Evolutionary conservation across 106 monocot species (phyloP).

Genomic region (Dendrobium officinale): DNA sequence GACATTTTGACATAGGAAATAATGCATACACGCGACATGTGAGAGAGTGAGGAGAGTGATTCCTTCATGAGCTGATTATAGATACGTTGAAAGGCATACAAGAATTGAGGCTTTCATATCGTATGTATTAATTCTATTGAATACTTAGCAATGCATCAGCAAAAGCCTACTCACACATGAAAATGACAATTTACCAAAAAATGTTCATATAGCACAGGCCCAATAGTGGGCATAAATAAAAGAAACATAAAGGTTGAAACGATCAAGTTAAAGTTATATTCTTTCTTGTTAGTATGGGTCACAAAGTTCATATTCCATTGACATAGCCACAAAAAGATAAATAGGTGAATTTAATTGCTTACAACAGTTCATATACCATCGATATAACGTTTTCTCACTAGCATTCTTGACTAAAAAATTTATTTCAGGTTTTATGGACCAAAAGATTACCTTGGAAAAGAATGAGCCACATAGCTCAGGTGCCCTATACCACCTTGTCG

Average conservation of each 20-base stretch:
- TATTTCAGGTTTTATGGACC: neutral
- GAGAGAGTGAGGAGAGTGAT: too few relatives aligned
- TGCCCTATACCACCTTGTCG: slow-evolving; percentile 97
- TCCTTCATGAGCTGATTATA: too few relatives aligned
- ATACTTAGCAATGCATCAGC: too few relatives aligned
- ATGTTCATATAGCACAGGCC: neutral
- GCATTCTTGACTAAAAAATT: neutral
- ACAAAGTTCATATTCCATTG: neutral
- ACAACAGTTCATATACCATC: neutral
- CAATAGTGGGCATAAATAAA: neutral
- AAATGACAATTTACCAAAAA: neutral
- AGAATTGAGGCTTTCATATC: neutral
- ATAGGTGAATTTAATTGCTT: neutral
- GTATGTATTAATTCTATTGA: neutral
- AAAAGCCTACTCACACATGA: neutral
- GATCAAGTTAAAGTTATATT: neutral
- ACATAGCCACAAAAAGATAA: neutral
- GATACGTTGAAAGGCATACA: neutral
- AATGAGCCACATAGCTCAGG: slow-evolving; percentile 95
- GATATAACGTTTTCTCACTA: neutral
- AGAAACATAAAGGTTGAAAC: neutral
- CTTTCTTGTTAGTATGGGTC: neutral
- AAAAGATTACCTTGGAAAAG: slow-evolving; percentile 67
- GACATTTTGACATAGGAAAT: too few relatives aligned
- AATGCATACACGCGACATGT: too few relatives aligned